Evolutionary conservation across 1,139 yeast genomes (phyloP), one percentile per base, ranked within the genome.

Genomic region (Yamadazyma sp.): DNA sequence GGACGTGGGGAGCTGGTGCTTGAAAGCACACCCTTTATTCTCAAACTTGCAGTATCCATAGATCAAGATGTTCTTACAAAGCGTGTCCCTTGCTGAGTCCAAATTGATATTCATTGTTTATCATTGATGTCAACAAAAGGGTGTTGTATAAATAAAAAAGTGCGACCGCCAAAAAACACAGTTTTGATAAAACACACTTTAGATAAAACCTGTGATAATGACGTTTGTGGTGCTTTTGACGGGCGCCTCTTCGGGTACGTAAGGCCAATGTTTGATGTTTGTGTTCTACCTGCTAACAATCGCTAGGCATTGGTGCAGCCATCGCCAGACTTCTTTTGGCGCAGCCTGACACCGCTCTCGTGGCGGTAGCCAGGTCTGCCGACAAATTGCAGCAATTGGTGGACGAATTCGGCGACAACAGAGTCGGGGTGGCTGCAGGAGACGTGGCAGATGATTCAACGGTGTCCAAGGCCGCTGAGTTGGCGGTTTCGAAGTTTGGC

Each of bases 31-130:
- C 15, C 96, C 96, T 55, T 87, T 88, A 51, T 86, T 86, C 51
- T 87, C 92, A 64, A 78, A 88, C 61, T 87, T 87, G 69, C 97
- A 89, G 54, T 77, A 87, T 8, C 96, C 97, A 64, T 87, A 89
- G 35, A 87, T 87, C 38, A 83, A 77, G 42, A 88, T 82, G 57
- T 88, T 88, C 59, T 92, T 77, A 64, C 97, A 88, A 43, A 86
- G 89, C 29, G 88, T 83, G 50, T 83, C 87, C 60, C 78, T 82
- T 6, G 94, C 91, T 70, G 69, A 58, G 41, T 71, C 76, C 38
- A 66, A 58, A 54, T 71, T 70, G 46, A 71, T 66, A 51, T 70
- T 70, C 75, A 70, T 71, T 22, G 18, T n/a, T 31, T 31, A 20
- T 17, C 29, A 26, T 26, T 16, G 31, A 28, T 5, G 32, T 29